Evolutionary conservation across 208 protist genomes (phyloP), one percentile per base, ranked within the genome.

Genomic region (Wallacemonas sp.): DNA sequence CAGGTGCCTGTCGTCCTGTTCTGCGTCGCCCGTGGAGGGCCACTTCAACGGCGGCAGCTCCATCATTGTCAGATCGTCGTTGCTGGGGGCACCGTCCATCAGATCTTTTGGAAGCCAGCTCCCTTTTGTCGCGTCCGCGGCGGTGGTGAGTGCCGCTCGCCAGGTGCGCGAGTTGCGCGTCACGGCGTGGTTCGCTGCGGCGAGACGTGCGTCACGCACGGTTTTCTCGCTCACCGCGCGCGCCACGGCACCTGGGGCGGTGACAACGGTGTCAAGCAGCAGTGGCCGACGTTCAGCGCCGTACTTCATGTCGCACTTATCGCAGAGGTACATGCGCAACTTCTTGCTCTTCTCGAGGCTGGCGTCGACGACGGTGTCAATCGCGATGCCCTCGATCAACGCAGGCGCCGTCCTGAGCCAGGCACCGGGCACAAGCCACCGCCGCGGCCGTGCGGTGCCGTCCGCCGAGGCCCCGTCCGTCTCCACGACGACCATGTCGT

Each of bases 231-330:
- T 74, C 26, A 16, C 33, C 24, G 43, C 39, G n/a, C 23, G 46
- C 41, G 6, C 24, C 8, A 60, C 38, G 12, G 19, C 23, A 33
- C 29, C 43, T 16, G 4, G 2, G 27, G 48, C n/a, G 47, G 57
- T 49, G 27, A 78, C 47, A 0, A 90, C 23, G 0, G 67, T 60
- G 30, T 85, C 70, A 5, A 88, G 64, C 29, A 81, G 70, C 26
- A 91, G 74, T 14, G 81, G 78, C 3, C 81, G 77, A 9, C 61
- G 52, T 56, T 88, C 81, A 14, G 67, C 43, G 11, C 68, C 63
- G 69, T 88, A 91, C 30, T 74, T 64, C 34, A 65, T 83, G 62
- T 86, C 85, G 49, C 62, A 88, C 76, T 88, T 92, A 66, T 88
- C 85, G 63, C 82, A 83, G 2, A 92, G 46, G 66, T 88, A 86